A percentile compares a stretch with the other conserved stretches of the same genome.
phyloP scores from a whole-genome alignment of 2,329 filamentous ascomycete species.

The Nannizziopsis barbatae region DNA sequence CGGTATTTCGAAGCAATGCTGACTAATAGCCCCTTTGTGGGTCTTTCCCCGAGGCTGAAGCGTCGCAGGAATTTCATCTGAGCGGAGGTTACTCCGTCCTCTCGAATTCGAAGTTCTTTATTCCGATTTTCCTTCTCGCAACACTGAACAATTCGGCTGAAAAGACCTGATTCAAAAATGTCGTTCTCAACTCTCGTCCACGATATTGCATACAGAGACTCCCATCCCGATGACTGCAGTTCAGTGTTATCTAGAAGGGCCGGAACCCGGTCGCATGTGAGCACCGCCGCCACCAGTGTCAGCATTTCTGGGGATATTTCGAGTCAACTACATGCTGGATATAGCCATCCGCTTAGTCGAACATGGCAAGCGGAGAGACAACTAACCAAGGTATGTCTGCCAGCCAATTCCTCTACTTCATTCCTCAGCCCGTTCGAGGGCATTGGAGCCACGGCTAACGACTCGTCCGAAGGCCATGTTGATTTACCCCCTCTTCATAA shows the following conservation, averaged over 20 bases:
- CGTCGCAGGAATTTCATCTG: too few relatives aligned
- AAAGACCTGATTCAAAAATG: conserved; percentile 24
- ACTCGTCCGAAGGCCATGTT: conserved; percentile 66
- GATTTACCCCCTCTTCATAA: conserved; percentile 94
- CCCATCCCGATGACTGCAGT: conserved; percentile 31
- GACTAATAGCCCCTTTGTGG: too few relatives aligned
- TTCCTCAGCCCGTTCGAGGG: not conserved
- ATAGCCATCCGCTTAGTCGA: conserved; percentile 66
- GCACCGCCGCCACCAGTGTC: conserved; percentile 41
- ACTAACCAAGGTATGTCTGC: conserved; percentile 58
- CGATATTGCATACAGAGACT: conserved; percentile 38
- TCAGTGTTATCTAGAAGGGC: conserved; percentile 32
- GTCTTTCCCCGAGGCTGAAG: too few relatives aligned
- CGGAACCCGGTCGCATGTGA: conserved; percentile 30
- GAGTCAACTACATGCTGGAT: conserved; percentile 72
- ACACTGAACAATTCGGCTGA: too few relatives aligned
- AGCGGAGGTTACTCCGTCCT: not conserved
- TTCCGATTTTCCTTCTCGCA: too few relatives aligned
- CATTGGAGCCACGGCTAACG: conserved; percentile 5
- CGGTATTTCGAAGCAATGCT: too few relatives aligned
- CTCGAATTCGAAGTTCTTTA: not conserved
- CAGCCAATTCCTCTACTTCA: conserved; percentile 16
- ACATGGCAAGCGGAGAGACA: conserved; percentile 77
- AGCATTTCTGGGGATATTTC: conserved; percentile 56
- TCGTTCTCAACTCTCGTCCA: conserved; percentile 43